Evolutionary conservation across 345 rosid genomes (phyloP).

Genomic region (Cochlearia excelsa): DNA sequence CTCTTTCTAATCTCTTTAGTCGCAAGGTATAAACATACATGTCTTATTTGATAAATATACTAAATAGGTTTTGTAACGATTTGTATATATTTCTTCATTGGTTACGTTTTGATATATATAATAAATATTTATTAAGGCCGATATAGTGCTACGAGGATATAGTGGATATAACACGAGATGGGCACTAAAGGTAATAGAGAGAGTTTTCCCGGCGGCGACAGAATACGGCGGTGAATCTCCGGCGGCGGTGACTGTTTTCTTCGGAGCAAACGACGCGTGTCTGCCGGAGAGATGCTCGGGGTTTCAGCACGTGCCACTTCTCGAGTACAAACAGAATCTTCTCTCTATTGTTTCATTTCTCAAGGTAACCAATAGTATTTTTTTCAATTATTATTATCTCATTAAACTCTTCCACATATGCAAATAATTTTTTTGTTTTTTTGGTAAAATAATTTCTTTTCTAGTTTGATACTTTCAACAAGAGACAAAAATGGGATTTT

Average conservation of each 20-base stretch:
- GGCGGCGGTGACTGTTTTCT: constrained; percentile 71
- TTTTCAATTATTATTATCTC: too few species aligned
- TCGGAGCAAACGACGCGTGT: constrained; percentile 94
- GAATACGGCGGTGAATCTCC: constrained; percentile 36
- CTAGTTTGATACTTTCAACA: too few species aligned
- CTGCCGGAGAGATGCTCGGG: constrained; percentile 70
- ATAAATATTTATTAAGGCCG: constrained; percentile 36
- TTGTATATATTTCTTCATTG: neutral
- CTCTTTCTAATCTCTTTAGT: constrained; percentile 68
- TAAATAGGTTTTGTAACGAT: too few species aligned
- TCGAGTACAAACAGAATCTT: constrained; percentile 68
- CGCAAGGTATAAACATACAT: constrained; percentile 52
- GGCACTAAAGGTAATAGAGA: constrained; percentile 64
- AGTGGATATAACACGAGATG: constrained; percentile 87
- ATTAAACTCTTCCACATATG: too few species aligned
- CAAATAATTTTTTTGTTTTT: neutral
- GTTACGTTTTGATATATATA: neutral
- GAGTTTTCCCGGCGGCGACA: constrained; percentile 48
- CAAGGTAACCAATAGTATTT: constrained; percentile 47
- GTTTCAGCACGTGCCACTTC: constrained; percentile 86
- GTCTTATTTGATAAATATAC: neutral
- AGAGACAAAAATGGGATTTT: too few species aligned
- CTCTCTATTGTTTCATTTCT: constrained; percentile 54
- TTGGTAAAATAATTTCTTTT: neutral
- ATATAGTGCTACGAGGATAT: constrained; percentile 70